phyloP scores from a whole-genome alignment of 2,329 filamentous ascomycete species.

The Dactylonectria estremocensis region DNA sequence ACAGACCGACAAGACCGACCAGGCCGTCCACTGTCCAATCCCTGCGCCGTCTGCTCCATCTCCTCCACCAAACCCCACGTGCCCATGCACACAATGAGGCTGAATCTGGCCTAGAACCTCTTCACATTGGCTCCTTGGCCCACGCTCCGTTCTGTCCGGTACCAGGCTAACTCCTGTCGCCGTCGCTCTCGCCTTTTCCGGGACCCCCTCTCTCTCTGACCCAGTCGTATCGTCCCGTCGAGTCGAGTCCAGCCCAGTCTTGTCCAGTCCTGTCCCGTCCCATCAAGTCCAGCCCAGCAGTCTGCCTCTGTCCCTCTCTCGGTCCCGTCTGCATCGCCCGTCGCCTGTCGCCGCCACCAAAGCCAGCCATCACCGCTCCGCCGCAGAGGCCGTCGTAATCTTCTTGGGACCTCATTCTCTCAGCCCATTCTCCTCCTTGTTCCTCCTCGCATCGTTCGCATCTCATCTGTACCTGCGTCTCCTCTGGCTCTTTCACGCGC shows the following conservation, averaged over 20 bases:
- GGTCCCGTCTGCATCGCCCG: slow-evolving; percentile 34
- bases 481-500: neutral
- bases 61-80: slow-evolving; percentile 47
- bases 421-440: slow-evolving; percentile 13
- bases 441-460: slow-evolving; percentile 2
- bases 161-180: slow-evolving; percentile 25
- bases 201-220: slow-evolving; percentile 7
- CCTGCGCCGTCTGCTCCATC: slow-evolving; percentile 26
- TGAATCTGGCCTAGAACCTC: slow-evolving; percentile 49
- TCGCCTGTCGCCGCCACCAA: slow-evolving; percentile 40
- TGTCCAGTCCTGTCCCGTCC: neutral
- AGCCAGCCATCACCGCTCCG: slow-evolving; percentile 46
- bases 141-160: slow-evolving; percentile 25
- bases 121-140: slow-evolving; percentile 40
- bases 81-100: slow-evolving; percentile 47
- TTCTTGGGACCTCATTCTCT: slow-evolving; percentile 39
- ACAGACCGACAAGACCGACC: slow-evolving; percentile 23
- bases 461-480: slow-evolving; percentile 6
- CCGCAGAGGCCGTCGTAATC: slow-evolving; percentile 50
- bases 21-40: slow-evolving; percentile 19
- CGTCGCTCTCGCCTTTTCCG: slow-evolving; percentile 31
- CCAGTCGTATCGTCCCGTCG: slow-evolving; percentile 15
- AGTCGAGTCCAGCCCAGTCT: neutral
- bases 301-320: slow-evolving; percentile 20
- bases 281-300: slow-evolving; percentile 10